Evolutionary conservation across 345 rosid species (phyloP).

Genomic region (Eucalyptus paniculata): DNA sequence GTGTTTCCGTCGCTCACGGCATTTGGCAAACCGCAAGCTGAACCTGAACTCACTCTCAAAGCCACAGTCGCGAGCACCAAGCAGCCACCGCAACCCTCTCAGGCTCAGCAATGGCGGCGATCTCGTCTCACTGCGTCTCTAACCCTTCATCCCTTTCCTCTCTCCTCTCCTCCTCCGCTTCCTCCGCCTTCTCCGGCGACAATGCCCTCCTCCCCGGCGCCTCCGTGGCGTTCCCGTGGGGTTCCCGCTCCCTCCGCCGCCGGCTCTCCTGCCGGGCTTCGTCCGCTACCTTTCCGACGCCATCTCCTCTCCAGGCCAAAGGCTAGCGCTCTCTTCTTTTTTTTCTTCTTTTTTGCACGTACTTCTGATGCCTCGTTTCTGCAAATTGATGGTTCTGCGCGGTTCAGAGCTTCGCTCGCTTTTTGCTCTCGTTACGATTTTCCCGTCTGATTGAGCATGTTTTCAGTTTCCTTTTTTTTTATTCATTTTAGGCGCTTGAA

Average conservation of each 20-base stretch:
- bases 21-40: not conserved
- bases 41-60: not conserved
- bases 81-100: not conserved
- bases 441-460: not conserved
- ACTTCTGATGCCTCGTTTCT: not conserved
- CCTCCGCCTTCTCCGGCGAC: slow-evolving; percentile 15
- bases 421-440: no score
- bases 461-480: not conserved
- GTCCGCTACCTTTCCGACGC: slow-evolving; percentile 34
- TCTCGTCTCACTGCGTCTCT: slow-evolving; percentile 25
- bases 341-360: not conserved
- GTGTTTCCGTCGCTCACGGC: not conserved
- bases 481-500: not conserved
- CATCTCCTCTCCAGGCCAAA: slow-evolving; percentile 20
- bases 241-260: slow-evolving; percentile 5
- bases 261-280: slow-evolving; percentile 55
- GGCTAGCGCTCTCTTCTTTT: slow-evolving; percentile 5
- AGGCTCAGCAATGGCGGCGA: slow-evolving; percentile 48
- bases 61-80: not conserved
- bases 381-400: not conserved
- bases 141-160: slow-evolving; percentile 20
- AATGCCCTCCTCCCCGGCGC: slow-evolving; percentile 4
- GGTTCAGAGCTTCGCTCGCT: not conserved
- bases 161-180: slow-evolving; percentile 23
- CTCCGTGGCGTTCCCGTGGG: slow-evolving; percentile 3